These are phyloP conservation scores for Furculomyces boomerangus DNA, from an alignment of 371 early-diverging fungal genomes.

Conservation along the genomic window DNA sequence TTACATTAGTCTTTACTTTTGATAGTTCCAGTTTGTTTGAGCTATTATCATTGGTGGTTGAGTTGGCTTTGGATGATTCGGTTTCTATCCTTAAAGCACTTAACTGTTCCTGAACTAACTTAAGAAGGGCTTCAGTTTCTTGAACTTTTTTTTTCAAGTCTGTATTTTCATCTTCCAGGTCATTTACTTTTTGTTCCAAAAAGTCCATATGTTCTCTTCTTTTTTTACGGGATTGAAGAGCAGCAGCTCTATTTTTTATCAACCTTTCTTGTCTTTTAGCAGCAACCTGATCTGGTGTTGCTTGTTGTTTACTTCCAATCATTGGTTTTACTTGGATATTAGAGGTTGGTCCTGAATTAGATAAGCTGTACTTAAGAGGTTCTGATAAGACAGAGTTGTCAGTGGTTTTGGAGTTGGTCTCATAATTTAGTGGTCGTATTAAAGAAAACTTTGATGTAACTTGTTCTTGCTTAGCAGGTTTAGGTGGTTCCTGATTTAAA, in stretches of 20 bases:
- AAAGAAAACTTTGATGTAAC: not conserved
- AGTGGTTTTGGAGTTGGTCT: not conserved
- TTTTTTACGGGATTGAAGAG: constrained; percentile 66
- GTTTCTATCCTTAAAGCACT: not conserved
- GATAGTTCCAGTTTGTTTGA: not conserved
- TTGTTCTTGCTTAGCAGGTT: not conserved
- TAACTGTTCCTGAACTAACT: constrained; percentile 1
- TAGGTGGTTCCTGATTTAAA: not conserved
- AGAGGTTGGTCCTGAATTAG: not conserved
- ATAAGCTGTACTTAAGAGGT: not conserved
- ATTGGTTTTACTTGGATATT: not conserved
- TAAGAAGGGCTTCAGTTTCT: constrained; percentile 29
- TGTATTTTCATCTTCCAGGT: constrained; percentile 39
- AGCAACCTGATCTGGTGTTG: constrained; percentile 6
- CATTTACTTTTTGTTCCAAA: constrained; percentile 50
- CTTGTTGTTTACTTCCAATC: not conserved
- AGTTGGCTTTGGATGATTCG: not conserved
- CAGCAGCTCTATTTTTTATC: constrained; percentile 84
- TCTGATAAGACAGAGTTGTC: not conserved
- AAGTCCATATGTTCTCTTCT: constrained; percentile 63
- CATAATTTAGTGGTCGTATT: not conserved
- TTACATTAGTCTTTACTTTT: not conserved
- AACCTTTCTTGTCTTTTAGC: constrained; percentile 66
- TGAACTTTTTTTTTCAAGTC: constrained; percentile 30
- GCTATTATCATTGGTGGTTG: constrained; percentile 4